Conservation (phyloP, 129 eudicot genomes). For the Artemisia annua region DNA sequence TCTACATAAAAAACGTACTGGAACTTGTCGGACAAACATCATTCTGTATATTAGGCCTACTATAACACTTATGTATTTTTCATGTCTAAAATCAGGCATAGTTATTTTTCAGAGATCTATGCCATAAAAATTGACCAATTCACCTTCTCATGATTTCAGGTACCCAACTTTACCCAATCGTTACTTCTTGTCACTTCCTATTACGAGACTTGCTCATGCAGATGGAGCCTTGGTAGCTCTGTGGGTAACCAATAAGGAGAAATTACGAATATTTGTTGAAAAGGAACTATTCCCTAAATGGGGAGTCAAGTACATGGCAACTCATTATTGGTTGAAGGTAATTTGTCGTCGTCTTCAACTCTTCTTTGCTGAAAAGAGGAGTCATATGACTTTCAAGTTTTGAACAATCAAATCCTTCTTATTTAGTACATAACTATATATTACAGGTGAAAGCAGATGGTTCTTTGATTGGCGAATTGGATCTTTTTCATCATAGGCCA, state of each 20-base stretch:
- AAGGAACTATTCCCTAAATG: slow-evolving; percentile 80
- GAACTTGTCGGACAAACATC: no score
- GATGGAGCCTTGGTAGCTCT: slow-evolving; percentile 79
- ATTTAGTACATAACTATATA: neutral
- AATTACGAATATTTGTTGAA: slow-evolving; percentile 76
- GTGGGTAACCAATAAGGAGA: slow-evolving; percentile 96
- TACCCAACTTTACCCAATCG: slow-evolving; percentile 87
- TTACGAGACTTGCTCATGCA: slow-evolving; percentile 59
- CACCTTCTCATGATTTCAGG: slow-evolving; percentile 40
- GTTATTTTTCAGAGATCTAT: no score
- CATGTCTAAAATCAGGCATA: no score
- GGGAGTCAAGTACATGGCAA: slow-evolving; percentile 81
- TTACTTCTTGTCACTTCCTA: slow-evolving; percentile 75
- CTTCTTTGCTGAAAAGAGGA: no score
- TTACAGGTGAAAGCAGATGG: slow-evolving; percentile 89
- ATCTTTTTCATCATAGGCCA: slow-evolving; percentile 94
- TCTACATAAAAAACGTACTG: no score
- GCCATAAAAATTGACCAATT: neutral
- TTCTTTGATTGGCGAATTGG: slow-evolving; percentile 75
- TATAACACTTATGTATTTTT: no score
- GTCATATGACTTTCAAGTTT: neutral
- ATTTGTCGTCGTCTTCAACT: neutral
- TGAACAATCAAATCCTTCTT: no score
- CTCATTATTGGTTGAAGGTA: slow-evolving; percentile 91
- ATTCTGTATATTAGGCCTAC: no score